A percentile compares a stretch with the other conserved stretches of the same genome.
Conservation (phyloP, 202 grass and related monocot genomes). For the Setaria viridis region DNA sequence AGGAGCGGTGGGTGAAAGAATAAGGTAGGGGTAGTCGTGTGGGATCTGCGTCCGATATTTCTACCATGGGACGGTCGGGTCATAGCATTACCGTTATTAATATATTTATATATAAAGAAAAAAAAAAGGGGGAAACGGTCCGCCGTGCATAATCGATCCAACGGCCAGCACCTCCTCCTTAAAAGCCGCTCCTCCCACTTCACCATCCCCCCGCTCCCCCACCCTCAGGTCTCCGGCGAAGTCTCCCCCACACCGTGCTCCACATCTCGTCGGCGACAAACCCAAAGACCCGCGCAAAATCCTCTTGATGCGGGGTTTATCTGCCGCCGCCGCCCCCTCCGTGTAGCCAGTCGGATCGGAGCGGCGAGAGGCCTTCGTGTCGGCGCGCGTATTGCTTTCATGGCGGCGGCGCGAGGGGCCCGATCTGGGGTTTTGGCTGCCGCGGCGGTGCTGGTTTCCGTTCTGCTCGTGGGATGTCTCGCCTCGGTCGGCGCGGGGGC, state of each 20-base stretch:
- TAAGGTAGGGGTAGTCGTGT: no score
- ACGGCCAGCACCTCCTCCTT: background rate
- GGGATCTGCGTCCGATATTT: no score
- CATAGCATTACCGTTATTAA: no score
- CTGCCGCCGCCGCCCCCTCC: background rate
- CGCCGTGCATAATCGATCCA: background rate
- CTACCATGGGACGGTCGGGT: no score
- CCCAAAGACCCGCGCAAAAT: slow-evolving; percentile 21
- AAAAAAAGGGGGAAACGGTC: no score
- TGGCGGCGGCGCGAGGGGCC: slow-evolving; percentile 49
- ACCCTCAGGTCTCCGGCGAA: slow-evolving; percentile 44
- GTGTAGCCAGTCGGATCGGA: slow-evolving; percentile 41
- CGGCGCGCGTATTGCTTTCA: slow-evolving; percentile 31
- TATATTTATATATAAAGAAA: no score
- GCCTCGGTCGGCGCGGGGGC: slow-evolving; percentile 23
- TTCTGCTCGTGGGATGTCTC: slow-evolving; percentile 50
- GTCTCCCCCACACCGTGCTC: slow-evolving; percentile 47
- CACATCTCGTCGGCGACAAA: slow-evolving; percentile 48
- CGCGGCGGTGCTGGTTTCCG: slow-evolving; percentile 37
- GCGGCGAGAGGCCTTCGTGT: slow-evolving; percentile 13
- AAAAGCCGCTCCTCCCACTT: background rate
- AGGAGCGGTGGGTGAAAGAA: no score
- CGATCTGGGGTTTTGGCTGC: slow-evolving; percentile 58
- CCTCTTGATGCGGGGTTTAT: slow-evolving; percentile 44
- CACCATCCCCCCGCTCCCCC: background rate